Base-by-base conservation (phyloP, 1,284 basidiomycete species). In the Coniophora puteana region DNA sequence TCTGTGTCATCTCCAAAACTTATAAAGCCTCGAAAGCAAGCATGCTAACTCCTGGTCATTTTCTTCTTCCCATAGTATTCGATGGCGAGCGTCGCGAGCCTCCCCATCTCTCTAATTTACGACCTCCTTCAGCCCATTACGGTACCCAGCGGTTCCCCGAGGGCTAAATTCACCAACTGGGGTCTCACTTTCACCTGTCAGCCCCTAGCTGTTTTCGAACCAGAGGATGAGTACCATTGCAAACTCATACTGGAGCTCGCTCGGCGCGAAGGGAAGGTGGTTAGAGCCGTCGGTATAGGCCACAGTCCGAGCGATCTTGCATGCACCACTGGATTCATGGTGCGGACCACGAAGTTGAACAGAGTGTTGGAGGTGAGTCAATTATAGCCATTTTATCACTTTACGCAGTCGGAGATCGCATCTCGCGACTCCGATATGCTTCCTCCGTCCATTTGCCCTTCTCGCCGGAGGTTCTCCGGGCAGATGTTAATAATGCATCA, bases 241-340 rank as follows among this genome's bases (percentile, higher is more conserved):
- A 73, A 78, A 31, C 75, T 82, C 49, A 73, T 95, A 33, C 71
- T 99, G 23, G 92, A 93, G 63, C 79, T 93, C 18, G 93, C 93
- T 0, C 72, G 85, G 11, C 69, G 89, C 32, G 80, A 90, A 55
- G 69, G 75, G 10, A 80, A 77, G 50, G 73, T 76, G 22, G 71
- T 98, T 27, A 81, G 93, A 41, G 88, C 91, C 0, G 85, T 86
- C 21, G 95, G 94, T 8, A 80, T 92, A 8, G 93, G 93, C 1
- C 95, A 98, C 66, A 90, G 86, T 48, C 96, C 95, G 8, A 89
- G 84, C 58, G 95, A 98, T 66, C 72, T 98, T 38, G 85, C 89
- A 1, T 95, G 90, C 63, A 93, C 90, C 0, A 75, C 70, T 40
- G 90, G 83, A 11, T 93, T 80, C 68, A 84, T 95, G 76, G 64